Evolutionary conservation across 805 yeast genomes (phyloP), one percentile per base, ranked within the genome.

Genomic region (Myxozyma udenii): DNA sequence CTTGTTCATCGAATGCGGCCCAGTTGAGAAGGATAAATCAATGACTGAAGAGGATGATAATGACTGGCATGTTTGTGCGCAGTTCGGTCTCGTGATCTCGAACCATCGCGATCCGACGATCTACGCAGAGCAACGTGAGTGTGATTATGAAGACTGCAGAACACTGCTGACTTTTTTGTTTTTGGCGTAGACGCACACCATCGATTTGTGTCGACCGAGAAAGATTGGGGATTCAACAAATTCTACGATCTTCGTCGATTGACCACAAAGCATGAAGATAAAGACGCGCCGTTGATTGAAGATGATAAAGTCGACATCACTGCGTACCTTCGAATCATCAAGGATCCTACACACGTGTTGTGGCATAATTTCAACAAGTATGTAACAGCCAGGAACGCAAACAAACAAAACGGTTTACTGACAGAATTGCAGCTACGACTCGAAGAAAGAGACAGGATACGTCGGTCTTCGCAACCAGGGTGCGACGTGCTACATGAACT

Each of bases 401-500:
- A n/a, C n/a, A n/a, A n/a, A n/a, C n/a, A n/a, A n/a, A n/a, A n/a
- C n/a, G n/a, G n/a, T n/a, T n/a, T n/a, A n/a, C n/a, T n/a, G n/a
- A n/a, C n/a, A n/a, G n/a, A n/a, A n/a, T n/a, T 37, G 9, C 22
- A 47, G 51, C 50, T 87, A 87, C 69, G 88, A 93, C 68, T 89
- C 97, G 1, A 88, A 89, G 66, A 79, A 82, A 62, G 81, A 74
- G 46, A 87, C 98, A 0, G 97, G 98, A 0, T 89, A 76, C 66
- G 95, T 89, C 6, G 99, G 99, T 1, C 78, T 93, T 56, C 84
- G 81, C 60, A 93, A 93, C 65, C 99, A 93, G 71, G 99, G 98
- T 57, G 99, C 99, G 1, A 93, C 99, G 0, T 93, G 99, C 68
- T 93, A 93, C 69, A 78, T 93, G 65, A 93, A 93, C 67, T 91